phyloP scores from a whole-genome alignment of 202 grass and related monocot genomes.

The Setaria viridis region DNA sequence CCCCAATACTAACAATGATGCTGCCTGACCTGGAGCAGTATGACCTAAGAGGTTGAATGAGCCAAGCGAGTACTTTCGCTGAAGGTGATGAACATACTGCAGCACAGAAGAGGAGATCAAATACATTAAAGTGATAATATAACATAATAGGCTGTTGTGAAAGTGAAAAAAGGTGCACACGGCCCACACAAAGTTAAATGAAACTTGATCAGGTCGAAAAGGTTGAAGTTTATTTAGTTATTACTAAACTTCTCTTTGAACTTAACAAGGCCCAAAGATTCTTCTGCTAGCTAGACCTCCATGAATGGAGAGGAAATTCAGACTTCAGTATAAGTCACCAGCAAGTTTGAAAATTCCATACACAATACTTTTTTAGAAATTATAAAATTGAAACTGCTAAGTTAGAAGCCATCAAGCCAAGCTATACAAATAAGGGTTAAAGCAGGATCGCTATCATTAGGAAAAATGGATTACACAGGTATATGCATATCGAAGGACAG shows the following conservation, averaged over 20 bases:
- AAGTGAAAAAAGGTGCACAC: background rate
- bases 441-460: background rate
- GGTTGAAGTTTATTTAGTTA: background rate
- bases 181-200: background rate
- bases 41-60: slow-evolving; percentile 80
- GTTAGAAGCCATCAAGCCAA: background rate
- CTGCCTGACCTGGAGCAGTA: slow-evolving; percentile 68
- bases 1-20: slow-evolving; percentile 59
- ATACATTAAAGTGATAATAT: background rate
- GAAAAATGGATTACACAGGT: background rate
- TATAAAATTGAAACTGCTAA: background rate
- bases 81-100: slow-evolving; percentile 76
- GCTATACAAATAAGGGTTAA: slow-evolving; percentile 1
- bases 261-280: background rate
- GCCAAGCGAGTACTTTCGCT: slow-evolving; percentile 68
- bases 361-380: background rate
- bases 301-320: background rate
- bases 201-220: background rate
- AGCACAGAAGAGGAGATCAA: slow-evolving; percentile 12
- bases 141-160: background rate
- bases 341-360: background rate
- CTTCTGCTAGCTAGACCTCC: background rate
- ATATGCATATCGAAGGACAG: background rate
- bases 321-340: background rate
- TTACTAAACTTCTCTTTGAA: background rate